Percentiles rank a stretch among this genome's conserved stretches.
Evolutionary conservation across 2,329 filamentous ascomycete species (phyloP).

Genomic region (Cercospora janseana): DNA sequence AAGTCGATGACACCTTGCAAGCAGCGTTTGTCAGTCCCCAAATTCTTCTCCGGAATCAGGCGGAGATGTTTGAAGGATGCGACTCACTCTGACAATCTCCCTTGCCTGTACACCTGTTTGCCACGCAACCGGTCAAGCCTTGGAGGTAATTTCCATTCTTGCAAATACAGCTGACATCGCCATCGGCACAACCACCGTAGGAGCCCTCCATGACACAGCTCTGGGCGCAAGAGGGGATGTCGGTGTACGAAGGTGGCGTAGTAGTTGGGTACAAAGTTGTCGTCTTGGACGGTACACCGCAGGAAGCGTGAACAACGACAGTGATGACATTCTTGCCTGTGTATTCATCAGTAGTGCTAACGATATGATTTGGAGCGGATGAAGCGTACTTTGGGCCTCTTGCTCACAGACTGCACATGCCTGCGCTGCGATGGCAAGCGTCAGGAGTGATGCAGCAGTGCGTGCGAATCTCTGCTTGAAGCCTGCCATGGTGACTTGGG

Average conservation of each 20-base stretch:
- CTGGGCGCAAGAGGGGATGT: conserved; percentile 5
- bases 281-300: conserved; percentile 3
- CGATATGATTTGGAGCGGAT: background rate
- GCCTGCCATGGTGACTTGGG: background rate
- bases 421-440: conserved; percentile 1
- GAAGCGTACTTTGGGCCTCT: background rate
- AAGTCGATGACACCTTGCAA: background rate
- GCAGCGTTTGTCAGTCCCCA: background rate
- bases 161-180: conserved; percentile 8
- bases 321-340: conserved; percentile 1
- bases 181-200: conserved; percentile 3
- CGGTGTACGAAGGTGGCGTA: conserved; percentile 1
- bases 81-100: background rate
- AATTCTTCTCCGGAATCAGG: no score
- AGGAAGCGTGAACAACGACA: conserved; percentile 10
- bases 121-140: background rate
- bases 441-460: background rate
- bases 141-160: background rate
- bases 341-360: background rate
- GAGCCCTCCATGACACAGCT: background rate
- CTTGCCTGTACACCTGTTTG: background rate
- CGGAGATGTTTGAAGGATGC: no score
- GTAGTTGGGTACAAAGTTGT: conserved; percentile 7
- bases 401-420: conserved; percentile 2
- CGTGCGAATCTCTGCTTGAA: background rate